These are phyloP conservation scores for Scutellaria minor DNA, from an alignment of 257 asterid species.

Conservation along the genomic window DNA sequence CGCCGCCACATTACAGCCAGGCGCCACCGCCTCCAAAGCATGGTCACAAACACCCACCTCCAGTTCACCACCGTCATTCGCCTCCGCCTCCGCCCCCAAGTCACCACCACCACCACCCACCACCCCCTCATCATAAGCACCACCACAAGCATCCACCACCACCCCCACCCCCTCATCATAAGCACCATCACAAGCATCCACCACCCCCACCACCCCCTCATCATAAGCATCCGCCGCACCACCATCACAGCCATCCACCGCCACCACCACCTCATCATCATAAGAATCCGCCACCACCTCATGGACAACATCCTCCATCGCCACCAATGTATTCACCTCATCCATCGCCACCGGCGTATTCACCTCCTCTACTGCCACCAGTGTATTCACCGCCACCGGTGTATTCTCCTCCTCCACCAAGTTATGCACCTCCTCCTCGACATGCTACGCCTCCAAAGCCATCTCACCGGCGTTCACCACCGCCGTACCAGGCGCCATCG, in stretches of 20 bases:
- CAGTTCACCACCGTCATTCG: background rate
- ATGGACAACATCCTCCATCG: background rate
- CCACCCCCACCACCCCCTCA: background rate
- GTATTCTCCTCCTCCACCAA: background rate
- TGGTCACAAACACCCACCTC: background rate
- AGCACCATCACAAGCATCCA: background rate
- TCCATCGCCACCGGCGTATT: background rate
- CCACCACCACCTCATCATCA: background rate
- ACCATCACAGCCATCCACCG: background rate
- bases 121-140: background rate
- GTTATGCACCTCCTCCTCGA: background rate
- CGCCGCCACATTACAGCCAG: background rate
- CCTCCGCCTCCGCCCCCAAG: constrained; percentile 3
- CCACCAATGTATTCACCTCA: background rate
- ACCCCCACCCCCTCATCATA: background rate
- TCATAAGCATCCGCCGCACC: background rate
- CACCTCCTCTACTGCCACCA: background rate
- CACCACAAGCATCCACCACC: constrained; percentile 17
- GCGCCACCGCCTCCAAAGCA: background rate
- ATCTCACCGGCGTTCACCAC: background rate
- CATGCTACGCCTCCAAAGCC: background rate
- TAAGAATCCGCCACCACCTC: background rate
- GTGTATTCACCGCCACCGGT: background rate
- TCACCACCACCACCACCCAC: background rate
- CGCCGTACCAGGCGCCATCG: background rate